Evolutionary conservation across 768 basidiomycete genomes (phyloP).

Genomic region (Pleurotus ostreatus): DNA sequence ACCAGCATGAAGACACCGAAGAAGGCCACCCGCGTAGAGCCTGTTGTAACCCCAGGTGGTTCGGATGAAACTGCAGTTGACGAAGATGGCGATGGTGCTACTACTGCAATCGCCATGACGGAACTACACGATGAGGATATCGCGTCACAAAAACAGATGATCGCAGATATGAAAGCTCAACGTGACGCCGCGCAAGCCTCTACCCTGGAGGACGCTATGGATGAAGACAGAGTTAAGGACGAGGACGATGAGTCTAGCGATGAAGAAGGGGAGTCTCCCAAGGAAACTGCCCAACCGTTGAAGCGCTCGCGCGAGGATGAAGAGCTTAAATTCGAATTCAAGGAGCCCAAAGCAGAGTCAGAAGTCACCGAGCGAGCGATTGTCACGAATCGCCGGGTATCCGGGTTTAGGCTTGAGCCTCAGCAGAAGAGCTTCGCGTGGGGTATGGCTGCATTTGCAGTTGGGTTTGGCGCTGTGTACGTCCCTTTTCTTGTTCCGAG

Average conservation of each 20-base stretch:
- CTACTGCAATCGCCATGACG: slow-evolving; percentile 54
- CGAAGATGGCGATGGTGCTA: slow-evolving; percentile 39
- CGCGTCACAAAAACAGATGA: slow-evolving; percentile 72
- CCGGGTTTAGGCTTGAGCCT: slow-evolving; percentile 49
- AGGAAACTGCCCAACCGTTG: slow-evolving; percentile 16
- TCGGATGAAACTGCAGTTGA: slow-evolving; percentile 67
- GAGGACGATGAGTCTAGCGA: slow-evolving; percentile 31
- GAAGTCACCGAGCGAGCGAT: slow-evolving; percentile 37
- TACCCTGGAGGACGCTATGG: slow-evolving; percentile 19
- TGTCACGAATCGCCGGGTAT: slow-evolving; percentile 54
- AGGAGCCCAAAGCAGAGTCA: slow-evolving; percentile 61
- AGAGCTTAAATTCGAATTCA: slow-evolving; percentile 59
- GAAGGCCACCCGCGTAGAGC: slow-evolving; percentile 14
- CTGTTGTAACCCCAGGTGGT: slow-evolving; percentile 42
- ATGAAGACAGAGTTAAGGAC: slow-evolving; percentile 33
- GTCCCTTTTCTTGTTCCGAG: slow-evolving; percentile 23
- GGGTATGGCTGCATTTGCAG: slow-evolving; percentile 81
- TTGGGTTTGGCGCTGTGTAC: slow-evolving; percentile 79
- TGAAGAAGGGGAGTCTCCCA: slow-evolving; percentile 16
- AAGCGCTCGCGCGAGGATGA: slow-evolving; percentile 62
- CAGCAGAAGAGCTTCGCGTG: slow-evolving; percentile 75
- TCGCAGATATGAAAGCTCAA: slow-evolving; percentile 66
- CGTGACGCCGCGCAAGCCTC: slow-evolving; percentile 34
- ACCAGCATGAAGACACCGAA: slow-evolving; percentile 25
- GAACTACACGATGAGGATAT: slow-evolving; percentile 70